Evolutionary conservation across 2,329 filamentous ascomycete species (phyloP).

Genomic region (Cordyceps farinosa): DNA sequence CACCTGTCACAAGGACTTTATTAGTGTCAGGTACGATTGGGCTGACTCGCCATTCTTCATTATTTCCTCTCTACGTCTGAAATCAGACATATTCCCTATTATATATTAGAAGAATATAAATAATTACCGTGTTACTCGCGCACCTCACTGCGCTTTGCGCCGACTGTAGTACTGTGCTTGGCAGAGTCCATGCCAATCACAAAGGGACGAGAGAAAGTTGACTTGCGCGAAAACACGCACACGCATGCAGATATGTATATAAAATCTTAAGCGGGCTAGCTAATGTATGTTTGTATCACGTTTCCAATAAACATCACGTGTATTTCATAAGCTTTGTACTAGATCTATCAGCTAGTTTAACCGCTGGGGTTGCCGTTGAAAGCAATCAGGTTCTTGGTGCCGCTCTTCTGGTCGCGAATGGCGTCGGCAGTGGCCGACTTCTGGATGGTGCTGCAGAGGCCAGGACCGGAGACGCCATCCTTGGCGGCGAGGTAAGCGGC

Average conservation of each 20-base stretch:
- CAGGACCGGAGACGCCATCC: constrained; percentile 9
- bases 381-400: constrained; percentile 16
- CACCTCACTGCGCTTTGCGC: neutral
- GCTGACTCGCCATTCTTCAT: neutral
- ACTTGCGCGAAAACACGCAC: too few relatives aligned
- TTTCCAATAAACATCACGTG: neutral
- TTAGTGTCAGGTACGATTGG: constrained; percentile 2
- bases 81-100: neutral
- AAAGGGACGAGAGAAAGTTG: too few relatives aligned
- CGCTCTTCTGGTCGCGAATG: neutral
- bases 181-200: neutral
- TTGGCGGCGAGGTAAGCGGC: constrained; percentile 20
- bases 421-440: neutral
- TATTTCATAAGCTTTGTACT: neutral
- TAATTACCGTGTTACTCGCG: neutral
- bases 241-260: neutral
- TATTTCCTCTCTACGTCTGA: neutral
- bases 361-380: constrained; percentile 16
- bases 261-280: neutral
- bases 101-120: constrained; percentile 2
- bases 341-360: neutral
- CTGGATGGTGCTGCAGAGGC: constrained; percentile 4
- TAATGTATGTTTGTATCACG: neutral
- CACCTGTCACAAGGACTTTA: constrained; percentile 17
- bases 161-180: neutral